Percentiles rank a stretch among this genome's conserved stretches.
Evolutionary conservation across 2,329 filamentous ascomycete genomes (phyloP).

Genomic region (Colletotrichum liaoningense): DNA sequence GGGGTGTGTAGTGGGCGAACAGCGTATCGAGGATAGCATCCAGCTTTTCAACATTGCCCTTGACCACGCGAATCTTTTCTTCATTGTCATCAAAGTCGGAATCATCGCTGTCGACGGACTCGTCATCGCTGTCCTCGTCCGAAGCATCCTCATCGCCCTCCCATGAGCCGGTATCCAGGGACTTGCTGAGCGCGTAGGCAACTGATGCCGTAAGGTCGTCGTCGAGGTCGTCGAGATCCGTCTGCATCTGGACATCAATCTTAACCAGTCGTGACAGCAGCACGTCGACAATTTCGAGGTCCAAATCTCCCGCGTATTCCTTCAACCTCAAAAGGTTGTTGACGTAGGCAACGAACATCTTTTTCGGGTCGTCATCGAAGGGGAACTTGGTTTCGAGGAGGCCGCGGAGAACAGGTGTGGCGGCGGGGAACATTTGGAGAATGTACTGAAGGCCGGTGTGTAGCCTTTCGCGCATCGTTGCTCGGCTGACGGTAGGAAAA

Average conservation of each 20-base stretch:
- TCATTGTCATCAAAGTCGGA: conserved; percentile 72
- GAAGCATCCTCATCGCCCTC: conserved; percentile 67
- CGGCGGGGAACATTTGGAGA: conserved; percentile 83
- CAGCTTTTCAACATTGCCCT: conserved; percentile 88
- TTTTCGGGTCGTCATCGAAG: conserved; percentile 81
- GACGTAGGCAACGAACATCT: conserved; percentile 88
- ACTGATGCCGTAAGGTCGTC: conserved; percentile 85
- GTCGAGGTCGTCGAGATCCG: conserved; percentile 92
- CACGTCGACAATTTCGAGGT: conserved; percentile 82
- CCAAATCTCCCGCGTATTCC: conserved; percentile 81
- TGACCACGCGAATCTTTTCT: conserved; percentile 76
- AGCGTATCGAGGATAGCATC: conserved; percentile 90
- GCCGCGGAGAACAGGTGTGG: conserved; percentile 75
- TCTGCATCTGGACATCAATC: conserved; percentile 94
- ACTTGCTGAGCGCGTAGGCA: conserved; percentile 61
- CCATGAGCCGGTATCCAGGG: conserved; percentile 46
- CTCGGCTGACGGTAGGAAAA: conserved; percentile 69
- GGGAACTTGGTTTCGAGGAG: conserved; percentile 79
- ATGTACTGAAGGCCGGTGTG: conserved; percentile 83
- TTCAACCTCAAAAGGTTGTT: conserved; percentile 84
- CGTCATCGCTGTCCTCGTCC: conserved; percentile 75
- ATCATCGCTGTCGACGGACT: conserved; percentile 78
- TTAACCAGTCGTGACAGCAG: conserved; percentile 90
- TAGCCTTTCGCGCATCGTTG: conserved; percentile 77
- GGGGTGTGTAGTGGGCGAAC: conserved; percentile 83